A percentile compares a stretch with the other conserved stretches of the same genome.
These are phyloP conservation scores for Cunninghamia lanceolata DNA, from an alignment of 75 land plant genomes.

Conservation along the genomic window DNA sequence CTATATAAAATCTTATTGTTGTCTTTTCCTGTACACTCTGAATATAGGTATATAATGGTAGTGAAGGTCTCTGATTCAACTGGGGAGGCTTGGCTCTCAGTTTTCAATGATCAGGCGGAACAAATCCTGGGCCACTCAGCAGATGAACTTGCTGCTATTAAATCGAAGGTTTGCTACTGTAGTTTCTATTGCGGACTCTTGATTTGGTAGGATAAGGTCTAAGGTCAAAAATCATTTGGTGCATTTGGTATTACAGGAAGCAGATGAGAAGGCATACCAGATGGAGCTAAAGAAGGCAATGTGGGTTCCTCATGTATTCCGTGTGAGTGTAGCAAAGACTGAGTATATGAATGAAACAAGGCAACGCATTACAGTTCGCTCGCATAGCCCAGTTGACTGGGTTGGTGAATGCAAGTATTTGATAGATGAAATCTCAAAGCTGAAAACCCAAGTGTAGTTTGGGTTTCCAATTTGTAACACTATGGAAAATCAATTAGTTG, in stretches of 20 bases:
- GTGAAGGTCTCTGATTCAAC: conserved; percentile 68
- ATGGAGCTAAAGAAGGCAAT: conserved; percentile 66
- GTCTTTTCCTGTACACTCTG: not conserved
- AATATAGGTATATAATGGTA: conserved; percentile 81
- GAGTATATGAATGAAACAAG: conserved; percentile 91
- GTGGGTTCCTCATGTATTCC: conserved; percentile 70
- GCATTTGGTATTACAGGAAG: conserved; percentile 46
- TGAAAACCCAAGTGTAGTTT: conserved; percentile 12
- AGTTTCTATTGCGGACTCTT: no score
- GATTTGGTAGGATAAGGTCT: not conserved
- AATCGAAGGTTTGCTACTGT: conserved; percentile 53
- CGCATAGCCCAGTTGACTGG: conserved; percentile 59
- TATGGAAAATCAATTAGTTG: not conserved
- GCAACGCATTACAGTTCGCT: conserved; percentile 79
- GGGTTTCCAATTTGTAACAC: not conserved
- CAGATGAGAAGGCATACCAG: conserved; percentile 53
- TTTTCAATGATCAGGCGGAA: conserved; percentile 96
- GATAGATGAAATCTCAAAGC: conserved; percentile 66
- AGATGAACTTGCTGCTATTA: conserved; percentile 75
- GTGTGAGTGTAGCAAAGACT: conserved; percentile 64
- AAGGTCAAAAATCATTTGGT: no score
- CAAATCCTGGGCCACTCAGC: conserved; percentile 71
- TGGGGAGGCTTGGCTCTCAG: conserved; percentile 87
- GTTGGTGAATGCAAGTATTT: conserved; percentile 71
- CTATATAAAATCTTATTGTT: not conserved